Conservation (phyloP, 805 yeast species). For the Jamesozyma hellenica region DNA sequence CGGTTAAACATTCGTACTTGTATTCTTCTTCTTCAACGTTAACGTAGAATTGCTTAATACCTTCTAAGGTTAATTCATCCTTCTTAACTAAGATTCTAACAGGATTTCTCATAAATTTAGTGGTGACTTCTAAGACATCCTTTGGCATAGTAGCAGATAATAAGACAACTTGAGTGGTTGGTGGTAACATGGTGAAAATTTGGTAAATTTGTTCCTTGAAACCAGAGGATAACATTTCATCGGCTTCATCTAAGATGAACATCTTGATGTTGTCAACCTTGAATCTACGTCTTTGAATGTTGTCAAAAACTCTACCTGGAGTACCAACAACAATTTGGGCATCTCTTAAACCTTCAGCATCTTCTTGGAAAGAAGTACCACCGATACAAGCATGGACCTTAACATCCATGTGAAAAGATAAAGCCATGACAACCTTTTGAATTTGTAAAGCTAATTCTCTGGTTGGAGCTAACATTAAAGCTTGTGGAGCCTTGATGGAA, state of each 20-base stretch:
- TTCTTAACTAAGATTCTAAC: constrained; percentile 87
- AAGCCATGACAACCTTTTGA: constrained; percentile 81
- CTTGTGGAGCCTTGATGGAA: constrained; percentile 69
- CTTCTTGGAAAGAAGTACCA: constrained; percentile 86
- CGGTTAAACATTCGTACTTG: constrained; percentile 92
- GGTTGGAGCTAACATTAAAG: constrained; percentile 91
- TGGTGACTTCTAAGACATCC: constrained; percentile 85
- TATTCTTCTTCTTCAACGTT: constrained; percentile 86
- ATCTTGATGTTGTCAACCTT: constrained; percentile 77
- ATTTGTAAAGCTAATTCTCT: constrained; percentile 96
- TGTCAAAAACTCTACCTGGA: constrained; percentile 94
- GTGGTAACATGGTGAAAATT: constrained; percentile 75
- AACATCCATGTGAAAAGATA: constrained; percentile 84
- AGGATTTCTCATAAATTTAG: constrained; percentile 87
- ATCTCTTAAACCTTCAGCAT: constrained; percentile 68
- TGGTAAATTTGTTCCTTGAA: constrained; percentile 94
- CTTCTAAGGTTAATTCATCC: constrained; percentile 89
- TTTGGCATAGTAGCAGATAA: constrained; percentile 90
- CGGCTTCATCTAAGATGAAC: constrained; percentile 97
- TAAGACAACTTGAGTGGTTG: constrained; percentile 82
- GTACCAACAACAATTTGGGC: constrained; percentile 95
- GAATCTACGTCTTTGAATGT: constrained; percentile 84
- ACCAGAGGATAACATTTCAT: constrained; percentile 80
- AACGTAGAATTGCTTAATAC: constrained; percentile 85
- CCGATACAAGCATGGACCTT: constrained; percentile 96